phyloP scores from a whole-genome alignment of 2,329 filamentous ascomycete genomes.

The Dactylellina cionopaga region DNA sequence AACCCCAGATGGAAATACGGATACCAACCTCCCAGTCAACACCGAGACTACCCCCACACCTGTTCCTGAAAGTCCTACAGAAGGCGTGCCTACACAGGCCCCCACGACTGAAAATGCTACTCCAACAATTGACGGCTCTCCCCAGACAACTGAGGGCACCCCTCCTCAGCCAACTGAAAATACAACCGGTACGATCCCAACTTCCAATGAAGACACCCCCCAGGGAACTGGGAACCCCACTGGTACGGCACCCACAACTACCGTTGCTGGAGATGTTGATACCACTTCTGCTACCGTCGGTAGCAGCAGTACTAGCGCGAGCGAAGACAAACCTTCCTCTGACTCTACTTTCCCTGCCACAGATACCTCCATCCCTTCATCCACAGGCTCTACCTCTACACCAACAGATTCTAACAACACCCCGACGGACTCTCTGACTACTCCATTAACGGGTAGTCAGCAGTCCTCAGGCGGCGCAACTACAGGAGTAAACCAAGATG shows the following conservation, averaged over 20 bases:
- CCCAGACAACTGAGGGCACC: no score
- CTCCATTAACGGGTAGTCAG: conserved; percentile 41
- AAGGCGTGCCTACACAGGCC: no score
- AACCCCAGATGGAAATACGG: conserved; percentile 2
- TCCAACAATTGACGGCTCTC: conserved; percentile 16
- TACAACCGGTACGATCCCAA: conserved; percentile 43
- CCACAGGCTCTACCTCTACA: conserved; percentile 35
- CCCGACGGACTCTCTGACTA: conserved; percentile 33
- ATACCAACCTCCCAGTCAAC: background rate
- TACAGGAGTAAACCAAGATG: conserved; percentile 37
- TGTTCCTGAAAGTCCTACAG: no score
- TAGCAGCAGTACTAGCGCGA: no score
- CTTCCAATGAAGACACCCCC: conserved; percentile 27
- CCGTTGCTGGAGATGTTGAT: conserved; percentile 22
- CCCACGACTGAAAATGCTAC: conserved; percentile 8
- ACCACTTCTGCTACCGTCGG: conserved; percentile 8
- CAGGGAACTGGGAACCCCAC: conserved; percentile 22
- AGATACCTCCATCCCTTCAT: conserved; percentile 30
- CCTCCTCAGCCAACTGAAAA: conserved; percentile 15
- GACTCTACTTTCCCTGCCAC: conserved; percentile 36
- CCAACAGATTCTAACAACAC: conserved; percentile 43
- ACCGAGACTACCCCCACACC: background rate
- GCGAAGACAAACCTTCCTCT: conserved; percentile 41
- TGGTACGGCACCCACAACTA: conserved; percentile 35
- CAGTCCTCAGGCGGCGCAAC: conserved; percentile 21